phyloP scores from a whole-genome alignment of 2,329 filamentous ascomycete genomes.

The Aotearoamyces nothofagi region DNA sequence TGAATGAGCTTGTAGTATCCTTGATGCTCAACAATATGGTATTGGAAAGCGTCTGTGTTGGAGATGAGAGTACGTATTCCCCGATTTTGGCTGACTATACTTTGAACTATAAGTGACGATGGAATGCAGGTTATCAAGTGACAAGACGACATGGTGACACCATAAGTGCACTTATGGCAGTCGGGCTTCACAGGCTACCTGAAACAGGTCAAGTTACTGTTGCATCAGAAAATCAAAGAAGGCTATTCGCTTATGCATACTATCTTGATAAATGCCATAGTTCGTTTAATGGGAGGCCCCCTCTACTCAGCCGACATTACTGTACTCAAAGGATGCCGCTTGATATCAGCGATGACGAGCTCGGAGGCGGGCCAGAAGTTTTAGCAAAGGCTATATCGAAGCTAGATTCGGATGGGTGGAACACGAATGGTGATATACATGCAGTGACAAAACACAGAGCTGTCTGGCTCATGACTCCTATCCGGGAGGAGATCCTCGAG shows the following conservation, averaged over 20 bases:
- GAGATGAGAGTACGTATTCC: slow-evolving; percentile 15
- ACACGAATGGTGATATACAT: slow-evolving; percentile 8
- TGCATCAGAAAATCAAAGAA: slow-evolving; percentile 14
- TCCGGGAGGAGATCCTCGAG: slow-evolving; percentile 17
- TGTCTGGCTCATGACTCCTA: slow-evolving; percentile 7
- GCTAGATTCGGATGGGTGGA: slow-evolving; percentile 15
- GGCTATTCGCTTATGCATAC: slow-evolving; percentile 13
- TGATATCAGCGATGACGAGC: slow-evolving; percentile 12
- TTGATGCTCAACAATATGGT: slow-evolving; percentile 9
- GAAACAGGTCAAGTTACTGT: slow-evolving; percentile 12
- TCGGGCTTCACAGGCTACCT: slow-evolving; percentile 15
- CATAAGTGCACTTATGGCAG: slow-evolving; percentile 10
- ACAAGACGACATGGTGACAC: slow-evolving; percentile 5
- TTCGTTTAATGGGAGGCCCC: slow-evolving; percentile 14
- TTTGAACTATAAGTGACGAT: no score
- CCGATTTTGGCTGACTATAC: no score
- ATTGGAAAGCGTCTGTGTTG: slow-evolving; percentile 11
- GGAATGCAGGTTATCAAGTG: slow-evolving; percentile 5
- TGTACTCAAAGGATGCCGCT: slow-evolving; percentile 12
- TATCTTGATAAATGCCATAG: slow-evolving; percentile 12
- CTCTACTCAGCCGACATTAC: slow-evolving; percentile 11
- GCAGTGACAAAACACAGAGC: slow-evolving; percentile 8
- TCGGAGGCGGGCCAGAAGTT: slow-evolving; percentile 10
- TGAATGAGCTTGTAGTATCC: slow-evolving; percentile 10
- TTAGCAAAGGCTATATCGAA: slow-evolving; percentile 6